Evolutionary conservation across 805 yeast genomes (phyloP).

Genomic region (Metschnikowia lunata): DNA sequence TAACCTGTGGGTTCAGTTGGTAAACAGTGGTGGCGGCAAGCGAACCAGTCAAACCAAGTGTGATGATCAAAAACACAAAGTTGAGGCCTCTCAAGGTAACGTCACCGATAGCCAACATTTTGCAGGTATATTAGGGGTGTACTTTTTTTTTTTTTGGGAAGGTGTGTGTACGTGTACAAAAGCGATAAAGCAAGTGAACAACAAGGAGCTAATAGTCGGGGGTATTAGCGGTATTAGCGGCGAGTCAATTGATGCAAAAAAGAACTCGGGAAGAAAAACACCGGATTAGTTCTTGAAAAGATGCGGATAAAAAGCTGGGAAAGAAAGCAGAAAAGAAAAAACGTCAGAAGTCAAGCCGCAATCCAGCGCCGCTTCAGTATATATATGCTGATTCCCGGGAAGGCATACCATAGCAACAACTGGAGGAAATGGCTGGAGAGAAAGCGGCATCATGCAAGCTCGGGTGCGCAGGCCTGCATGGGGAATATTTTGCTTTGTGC

Average conservation of each 20-base stretch:
- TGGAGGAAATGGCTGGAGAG: slow-evolving; percentile 5
- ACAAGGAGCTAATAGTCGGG: neutral
- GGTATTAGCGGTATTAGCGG: neutral
- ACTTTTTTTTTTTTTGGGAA: neutral
- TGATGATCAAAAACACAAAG: slow-evolving; percentile 71
- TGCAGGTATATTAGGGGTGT: neutral
- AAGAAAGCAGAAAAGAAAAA: slow-evolving; percentile 2
- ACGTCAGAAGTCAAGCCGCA: neutral
- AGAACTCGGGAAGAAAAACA: neutral
- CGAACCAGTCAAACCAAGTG: slow-evolving; percentile 87
- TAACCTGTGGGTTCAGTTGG: slow-evolving; percentile 72
- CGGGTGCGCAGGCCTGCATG: slow-evolving; percentile 9
- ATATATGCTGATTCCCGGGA: slow-evolving; percentile 6
- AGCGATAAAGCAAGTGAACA: neutral
- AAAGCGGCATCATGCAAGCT: slow-evolving; percentile 11
- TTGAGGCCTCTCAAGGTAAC: slow-evolving; percentile 67
- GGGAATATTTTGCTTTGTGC: slow-evolving; percentile 18
- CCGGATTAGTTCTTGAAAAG: neutral
- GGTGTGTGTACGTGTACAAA: neutral
- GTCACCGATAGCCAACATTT: slow-evolving; percentile 70
- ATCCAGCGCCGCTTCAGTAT: slow-evolving; percentile 4
- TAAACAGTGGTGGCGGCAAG: slow-evolving; percentile 58
- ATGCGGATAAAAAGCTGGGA: slow-evolving; percentile 1
- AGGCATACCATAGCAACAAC: slow-evolving; percentile 13
- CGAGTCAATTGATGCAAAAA: slow-evolving; percentile 2